A percentile compares a stretch with the other conserved stretches of the same genome.
These are phyloP conservation scores for Colletotrichum godetiae DNA, from an alignment of 2,329 filamentous ascomycete genomes.

Conservation along the genomic window DNA sequence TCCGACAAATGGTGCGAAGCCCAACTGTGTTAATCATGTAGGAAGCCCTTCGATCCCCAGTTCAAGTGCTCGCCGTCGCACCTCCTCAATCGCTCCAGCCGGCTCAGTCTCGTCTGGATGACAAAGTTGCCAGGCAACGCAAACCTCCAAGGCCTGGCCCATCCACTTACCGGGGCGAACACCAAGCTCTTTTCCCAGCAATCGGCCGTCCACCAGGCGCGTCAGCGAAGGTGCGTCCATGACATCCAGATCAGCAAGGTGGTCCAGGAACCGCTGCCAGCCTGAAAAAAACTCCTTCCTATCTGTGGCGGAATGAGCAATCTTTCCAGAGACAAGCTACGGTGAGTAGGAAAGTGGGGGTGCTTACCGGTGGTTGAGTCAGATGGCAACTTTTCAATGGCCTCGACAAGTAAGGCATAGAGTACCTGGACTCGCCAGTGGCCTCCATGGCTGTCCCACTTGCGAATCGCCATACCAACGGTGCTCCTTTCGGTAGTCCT, in stretches of 20 bases:
- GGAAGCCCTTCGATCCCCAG: slow-evolving; percentile 54
- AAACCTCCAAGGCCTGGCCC: slow-evolving; percentile 79
- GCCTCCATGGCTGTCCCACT: slow-evolving; percentile 71
- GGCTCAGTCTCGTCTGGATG: slow-evolving; percentile 75
- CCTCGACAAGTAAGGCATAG: slow-evolving; percentile 74
- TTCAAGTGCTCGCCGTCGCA: slow-evolving; percentile 62
- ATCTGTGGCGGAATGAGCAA: slow-evolving; percentile 44
- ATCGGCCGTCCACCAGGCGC: slow-evolving; percentile 78
- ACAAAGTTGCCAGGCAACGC: slow-evolving; percentile 89
- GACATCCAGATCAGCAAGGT: slow-evolving; percentile 65
- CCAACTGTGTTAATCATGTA: neutral
- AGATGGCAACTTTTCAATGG: slow-evolving; percentile 53
- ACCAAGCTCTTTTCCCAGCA: slow-evolving; percentile 75
- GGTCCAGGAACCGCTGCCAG: slow-evolving; percentile 68
- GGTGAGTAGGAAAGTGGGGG: too few species aligned
- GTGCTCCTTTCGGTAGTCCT: slow-evolving; percentile 67
- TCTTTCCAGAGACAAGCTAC: neutral
- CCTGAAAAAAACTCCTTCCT: slow-evolving; percentile 57
- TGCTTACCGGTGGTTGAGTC: slow-evolving; percentile 17
- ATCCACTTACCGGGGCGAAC: slow-evolving; percentile 88
- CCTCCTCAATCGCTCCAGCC: slow-evolving; percentile 68
- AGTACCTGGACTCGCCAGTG: slow-evolving; percentile 80
- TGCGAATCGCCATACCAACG: slow-evolving; percentile 79
- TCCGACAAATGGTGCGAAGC: neutral
- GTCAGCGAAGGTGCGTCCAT: slow-evolving; percentile 69